phyloP scores from a whole-genome alignment of 768 basidiomycete genomes.

The Suillus luteus region DNA sequence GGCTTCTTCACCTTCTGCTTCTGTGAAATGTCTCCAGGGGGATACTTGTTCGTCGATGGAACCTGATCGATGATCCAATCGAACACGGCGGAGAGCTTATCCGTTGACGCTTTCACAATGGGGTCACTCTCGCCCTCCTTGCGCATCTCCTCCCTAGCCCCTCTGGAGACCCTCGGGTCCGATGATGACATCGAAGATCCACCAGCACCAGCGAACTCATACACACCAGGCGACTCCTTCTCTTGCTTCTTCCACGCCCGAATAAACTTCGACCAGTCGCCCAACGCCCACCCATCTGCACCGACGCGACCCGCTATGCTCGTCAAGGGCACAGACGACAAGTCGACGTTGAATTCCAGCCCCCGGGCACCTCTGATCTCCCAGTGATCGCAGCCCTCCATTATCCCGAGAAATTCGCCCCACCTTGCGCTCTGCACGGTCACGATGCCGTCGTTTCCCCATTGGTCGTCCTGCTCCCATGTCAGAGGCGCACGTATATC shows the following conservation, averaged over 20 bases:
- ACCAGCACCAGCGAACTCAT: conserved; percentile 29
- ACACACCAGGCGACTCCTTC: conserved; percentile 40
- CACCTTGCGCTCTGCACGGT: conserved; percentile 90
- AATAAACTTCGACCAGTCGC: conserved; percentile 65
- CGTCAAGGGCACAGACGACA: conserved; percentile 51
- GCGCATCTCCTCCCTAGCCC: conserved; percentile 21
- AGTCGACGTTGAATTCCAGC: conserved; percentile 63
- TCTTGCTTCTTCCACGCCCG: conserved; percentile 62
- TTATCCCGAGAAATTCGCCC: conserved; percentile 92
- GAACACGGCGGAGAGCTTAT: conserved; percentile 71
- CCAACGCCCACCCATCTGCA: conserved; percentile 47
- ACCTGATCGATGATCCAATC: conserved; percentile 81
- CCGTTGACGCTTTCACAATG: conserved; percentile 65
- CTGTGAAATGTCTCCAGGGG: conserved; percentile 23
- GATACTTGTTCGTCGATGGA: conserved; percentile 35
- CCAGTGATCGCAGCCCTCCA: conserved; percentile 96
- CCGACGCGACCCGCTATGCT: conserved; percentile 33
- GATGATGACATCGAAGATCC: conserved; percentile 12
- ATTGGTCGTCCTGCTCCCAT: conserved; percentile 55
- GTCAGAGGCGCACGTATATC: conserved; percentile 29
- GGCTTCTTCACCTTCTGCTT: conserved; percentile 25
- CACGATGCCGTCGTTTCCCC: conserved; percentile 93
- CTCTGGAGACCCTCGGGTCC: conserved; percentile 13
- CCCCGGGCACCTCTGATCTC: conserved; percentile 90
- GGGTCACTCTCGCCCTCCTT: conserved; percentile 48